phyloP scores from a whole-genome alignment of 73 alveolate genomes.

The Paramecium sonneborni region DNA sequence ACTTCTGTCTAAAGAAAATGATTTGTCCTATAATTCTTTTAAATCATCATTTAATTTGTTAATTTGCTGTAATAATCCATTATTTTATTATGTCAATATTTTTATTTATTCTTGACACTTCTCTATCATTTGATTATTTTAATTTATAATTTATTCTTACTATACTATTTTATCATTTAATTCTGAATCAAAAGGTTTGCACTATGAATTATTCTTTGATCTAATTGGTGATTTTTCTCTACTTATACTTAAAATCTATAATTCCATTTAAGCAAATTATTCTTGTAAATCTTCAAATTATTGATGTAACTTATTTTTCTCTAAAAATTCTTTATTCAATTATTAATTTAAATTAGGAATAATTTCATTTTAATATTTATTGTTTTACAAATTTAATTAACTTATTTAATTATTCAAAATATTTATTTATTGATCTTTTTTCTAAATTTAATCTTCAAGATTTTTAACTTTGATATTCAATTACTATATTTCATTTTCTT shows the following conservation, averaged over 20 bases:
- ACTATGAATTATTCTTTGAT: background rate
- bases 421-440: background rate
- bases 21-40: background rate
- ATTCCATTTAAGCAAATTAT: background rate
- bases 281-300: background rate
- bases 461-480: background rate
- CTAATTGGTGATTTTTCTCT: background rate
- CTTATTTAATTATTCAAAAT: background rate
- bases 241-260: background rate
- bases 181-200: background rate
- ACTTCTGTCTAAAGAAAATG: conserved; percentile 25
- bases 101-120: background rate
- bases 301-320: background rate
- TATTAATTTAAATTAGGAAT: background rate
- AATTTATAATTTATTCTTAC: background rate
- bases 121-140: background rate
- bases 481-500: background rate
- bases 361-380: background rate
- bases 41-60: background rate
- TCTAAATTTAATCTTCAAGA: background rate
- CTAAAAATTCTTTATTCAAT: background rate
- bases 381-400: background rate
- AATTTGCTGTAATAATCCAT: background rate
- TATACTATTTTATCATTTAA: background rate
- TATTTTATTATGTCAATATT: background rate